phyloP scores from a whole-genome alignment of 1,284 basidiomycete species.

The Cystobasidium slooffiae region DNA sequence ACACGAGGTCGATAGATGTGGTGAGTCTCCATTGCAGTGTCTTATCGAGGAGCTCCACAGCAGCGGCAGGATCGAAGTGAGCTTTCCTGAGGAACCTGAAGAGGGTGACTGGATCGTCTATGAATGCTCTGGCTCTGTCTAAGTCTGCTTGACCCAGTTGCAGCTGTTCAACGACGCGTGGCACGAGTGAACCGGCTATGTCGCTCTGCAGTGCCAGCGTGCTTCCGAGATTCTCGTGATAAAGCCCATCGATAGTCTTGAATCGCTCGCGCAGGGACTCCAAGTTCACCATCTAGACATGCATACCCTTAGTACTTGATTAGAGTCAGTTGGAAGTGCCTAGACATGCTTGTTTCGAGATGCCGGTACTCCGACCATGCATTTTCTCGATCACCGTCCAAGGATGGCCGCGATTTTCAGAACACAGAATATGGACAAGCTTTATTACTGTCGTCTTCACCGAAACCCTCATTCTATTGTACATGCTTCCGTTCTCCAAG shows the following conservation, averaged over 20 bases:
- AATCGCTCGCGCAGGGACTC: conserved; percentile 48
- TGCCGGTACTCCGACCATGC: background rate
- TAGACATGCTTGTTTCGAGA: background rate
- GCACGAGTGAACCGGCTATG: conserved; percentile 43
- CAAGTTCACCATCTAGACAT: conserved; percentile 44
- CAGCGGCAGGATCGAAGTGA: conserved; percentile 21
- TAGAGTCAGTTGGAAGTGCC: no score
- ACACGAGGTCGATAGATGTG: conserved; percentile 24
- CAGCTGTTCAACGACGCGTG: conserved; percentile 45
- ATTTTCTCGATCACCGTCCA: no score
- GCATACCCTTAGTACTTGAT: background rate
- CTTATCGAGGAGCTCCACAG: conserved; percentile 24
- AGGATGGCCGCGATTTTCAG: conserved; percentile 2
- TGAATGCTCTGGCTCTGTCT: conserved; percentile 36
- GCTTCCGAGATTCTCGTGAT: conserved; percentile 43
- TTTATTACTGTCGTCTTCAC: no score
- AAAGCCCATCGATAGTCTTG: conserved; percentile 47
- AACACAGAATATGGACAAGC: no score
- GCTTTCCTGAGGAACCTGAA: conserved; percentile 40
- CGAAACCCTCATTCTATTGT: no score
- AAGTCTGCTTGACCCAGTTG: conserved; percentile 37
- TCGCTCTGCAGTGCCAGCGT: conserved; percentile 45
- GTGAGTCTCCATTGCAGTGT: conserved; percentile 38
- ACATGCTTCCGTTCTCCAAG: conserved; percentile 31
- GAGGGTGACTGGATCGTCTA: conserved; percentile 38